Evolutionary conservation across 2,329 filamentous ascomycete species (phyloP), one percentile per base, ranked within the genome.

Genomic region (Aspergillus sp.): DNA sequence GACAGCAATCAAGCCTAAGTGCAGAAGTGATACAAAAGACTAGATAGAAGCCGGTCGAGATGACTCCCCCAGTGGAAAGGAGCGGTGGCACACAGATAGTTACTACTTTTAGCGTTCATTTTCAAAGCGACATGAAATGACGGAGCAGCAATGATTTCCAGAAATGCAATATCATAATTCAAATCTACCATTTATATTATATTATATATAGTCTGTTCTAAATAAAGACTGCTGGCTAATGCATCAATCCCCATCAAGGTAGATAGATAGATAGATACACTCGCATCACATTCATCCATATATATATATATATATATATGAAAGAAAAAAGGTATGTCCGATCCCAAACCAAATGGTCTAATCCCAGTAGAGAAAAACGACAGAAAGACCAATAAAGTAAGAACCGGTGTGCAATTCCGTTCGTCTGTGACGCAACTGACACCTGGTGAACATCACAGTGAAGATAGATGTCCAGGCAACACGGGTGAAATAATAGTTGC

Each of bases 391-490:
- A 79, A 75, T 81, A 81, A 80, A 79, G 77, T 78, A 78, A 75
- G 79, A 77, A 82, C 79, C 81, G 78, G 82, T 76, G 81, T 91
- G 89, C 89, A 92, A 94, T 94, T 90, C 83, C 84, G 80, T 89
- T 78, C 62, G 74, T 91, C 90, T 93, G 85, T 84, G 88, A 86
- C 87, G 85, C 84, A 86, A 89, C 85, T 87, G 90, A 92, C 90
- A 88, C 89, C 87, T 87, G 79, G 77, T 69, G 60, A 73, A 80
- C 81, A 84, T 78, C 76, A 81, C 63, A 75, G 66, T n/a, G 47
- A 54, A 65, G 71, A 74, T 71, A 80, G 75, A 78, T 79, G 87
- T 82, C 82, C 85, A 88, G 90, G 89, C 89, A 92, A 92, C 88
- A 90, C 87, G 89, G 89, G 86, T 84, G 85, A 85, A 81, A 81